Evolutionary conservation across 2,329 filamentous ascomycete species (phyloP), one percentile per base, ranked within the genome.

Genomic region (Orbilia javanica): DNA sequence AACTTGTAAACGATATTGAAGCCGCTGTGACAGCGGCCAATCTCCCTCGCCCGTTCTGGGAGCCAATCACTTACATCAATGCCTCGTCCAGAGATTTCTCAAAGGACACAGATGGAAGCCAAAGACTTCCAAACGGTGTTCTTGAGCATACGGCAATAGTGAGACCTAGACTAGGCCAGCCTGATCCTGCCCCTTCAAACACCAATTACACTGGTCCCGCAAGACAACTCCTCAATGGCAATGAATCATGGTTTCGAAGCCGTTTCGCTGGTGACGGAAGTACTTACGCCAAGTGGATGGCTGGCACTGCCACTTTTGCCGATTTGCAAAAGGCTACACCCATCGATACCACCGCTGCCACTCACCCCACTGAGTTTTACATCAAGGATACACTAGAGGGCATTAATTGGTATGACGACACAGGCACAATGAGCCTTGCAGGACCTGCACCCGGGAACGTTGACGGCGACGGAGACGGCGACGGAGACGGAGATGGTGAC

Each of bases 381-480:
- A 71, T 46, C 18, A 55, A 53, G 20, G 73, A 77, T 66, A 71
- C 62, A 11, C 29, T 77, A 31, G 15, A 62, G 11, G 50, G 31
- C 3, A 18, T 77, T 11, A 62, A 77, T 48, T 77, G 73, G 73
- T 70, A 66, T 46, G 73, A 60, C 1, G 73, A 77, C 44, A 62
- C 66, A 1, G 73, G 73, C 13, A 55, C 10, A 1, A 71, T 77
- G 31, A 52, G 22, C 57, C 31, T 52, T 27, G n/a, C 55, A 13
- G 42, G 4, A 6, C 11, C 55, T 6, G 27, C 5, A 15, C 11
- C 50, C 2, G 18, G 22, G n/a, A n/a, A n/a, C 25, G n/a, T 3
- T 22, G 50, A 31, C 36, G 42, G 42, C 3, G 31, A 36, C 39
- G 29, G 25, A 15, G 31, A 25, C 46, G 52, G 18, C 22, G 44